A percentile compares a stretch with the other conserved stretches of the same genome.
phyloP scores from a whole-genome alignment of 345 rosid species.

The Turritis glabra region DNA sequence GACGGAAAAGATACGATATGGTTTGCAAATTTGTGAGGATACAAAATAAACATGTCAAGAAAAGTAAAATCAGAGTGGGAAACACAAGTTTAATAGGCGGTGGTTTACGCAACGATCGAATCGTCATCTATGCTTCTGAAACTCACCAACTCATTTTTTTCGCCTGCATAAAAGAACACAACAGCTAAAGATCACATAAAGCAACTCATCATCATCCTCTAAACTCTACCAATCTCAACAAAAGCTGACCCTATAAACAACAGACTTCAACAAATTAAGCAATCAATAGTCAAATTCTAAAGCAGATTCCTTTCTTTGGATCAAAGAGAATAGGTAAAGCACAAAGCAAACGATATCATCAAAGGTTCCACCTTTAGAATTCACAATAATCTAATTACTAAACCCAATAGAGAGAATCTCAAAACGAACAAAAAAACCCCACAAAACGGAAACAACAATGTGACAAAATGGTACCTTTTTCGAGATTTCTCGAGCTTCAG shows the following conservation, averaged over 20 bases:
- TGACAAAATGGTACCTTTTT: not conserved
- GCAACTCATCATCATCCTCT: not conserved
- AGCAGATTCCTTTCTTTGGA: not conserved
- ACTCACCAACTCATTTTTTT: not conserved
- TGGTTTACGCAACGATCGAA: slow-evolving; percentile 43
- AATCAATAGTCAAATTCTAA: not conserved
- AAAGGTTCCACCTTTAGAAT: not conserved
- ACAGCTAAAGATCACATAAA: not conserved
- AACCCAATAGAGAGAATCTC: not conserved
- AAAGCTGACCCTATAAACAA: not conserved
- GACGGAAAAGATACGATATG: slow-evolving; percentile 71
- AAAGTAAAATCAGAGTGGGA: slow-evolving; percentile 47
- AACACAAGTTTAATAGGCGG: slow-evolving; percentile 37
- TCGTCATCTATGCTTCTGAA: slow-evolving; percentile 45
- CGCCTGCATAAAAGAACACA: not conserved
- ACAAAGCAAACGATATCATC: not conserved
- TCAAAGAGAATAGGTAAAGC: not conserved
- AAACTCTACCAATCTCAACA: not conserved
- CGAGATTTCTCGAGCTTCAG: not conserved
- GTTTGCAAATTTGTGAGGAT: slow-evolving; percentile 46
- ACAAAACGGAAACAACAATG: not conserved
- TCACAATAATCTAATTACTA: not conserved
- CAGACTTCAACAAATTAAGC: not conserved
- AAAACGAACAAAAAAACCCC: not conserved
- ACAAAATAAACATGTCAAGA: slow-evolving; percentile 54